Base-by-base conservation (phyloP, 345 rosid genomes). In the Eutrema yunnanense region DNA sequence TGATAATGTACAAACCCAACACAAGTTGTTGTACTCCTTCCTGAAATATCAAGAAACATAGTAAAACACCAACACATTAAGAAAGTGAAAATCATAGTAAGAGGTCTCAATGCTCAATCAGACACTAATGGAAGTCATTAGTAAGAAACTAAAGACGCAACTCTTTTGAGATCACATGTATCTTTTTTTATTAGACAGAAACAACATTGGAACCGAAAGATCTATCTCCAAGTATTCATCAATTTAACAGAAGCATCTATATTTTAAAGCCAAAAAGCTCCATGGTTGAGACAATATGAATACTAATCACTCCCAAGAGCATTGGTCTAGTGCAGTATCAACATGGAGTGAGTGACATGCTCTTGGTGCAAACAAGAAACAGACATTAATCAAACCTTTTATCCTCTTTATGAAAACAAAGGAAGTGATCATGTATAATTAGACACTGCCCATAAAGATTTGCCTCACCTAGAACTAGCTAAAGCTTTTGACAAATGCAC, bases 11-110 rank as follows among this genome's bases (percentile, higher is more conserved):
- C 77, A 95, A 85, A 68, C 99, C 99, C 83, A 95, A 72, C 64
- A 92, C 98, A 65, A 80, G 86, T 75, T 85, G 96, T 78, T 90
- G 94, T 26, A 95, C 99, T 73, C 99, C 99, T 87, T 92, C 96
- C 99, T 90, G 88, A 73, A 69, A 68, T 19, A 34, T 16, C 42
- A 69, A 62, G 14, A 30, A 9, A 46, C 10, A 9, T 43, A 43
- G 43, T 30, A 22, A 50, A 53, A 72, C 14, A 53, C 69, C 44
- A 43, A 22, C 22, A 73, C 50, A 65, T 55, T 53, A 37, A 41
- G 47, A 42, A 8, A 36, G 32, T 14, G 42, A 40, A 40, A 57
- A 30, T 19, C 53, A 48, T 19, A 65, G 59, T 34, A 42, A 53
- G 65, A 34, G 3, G 42, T 57, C 51, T 11, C 43, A 16, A 48